These are phyloP conservation scores for Zygoascus tannicola DNA, from an alignment of 805 yeast species.

Conservation along the genomic window DNA sequence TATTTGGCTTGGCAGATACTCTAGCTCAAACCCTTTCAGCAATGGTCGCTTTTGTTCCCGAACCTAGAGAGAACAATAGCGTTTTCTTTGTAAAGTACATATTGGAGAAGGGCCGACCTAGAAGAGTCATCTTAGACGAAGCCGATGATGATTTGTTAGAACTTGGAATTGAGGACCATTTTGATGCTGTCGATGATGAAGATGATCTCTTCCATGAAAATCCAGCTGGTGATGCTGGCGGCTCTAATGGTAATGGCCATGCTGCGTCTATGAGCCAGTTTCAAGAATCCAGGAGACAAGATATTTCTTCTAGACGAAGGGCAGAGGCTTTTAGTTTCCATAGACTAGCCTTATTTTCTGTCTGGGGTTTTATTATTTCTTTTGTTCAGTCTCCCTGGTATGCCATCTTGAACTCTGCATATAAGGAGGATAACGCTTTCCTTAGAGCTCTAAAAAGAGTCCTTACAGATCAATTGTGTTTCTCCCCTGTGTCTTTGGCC, in stretches of 20 bases:
- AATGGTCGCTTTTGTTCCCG: slow-evolving; percentile 23
- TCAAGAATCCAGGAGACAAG: neutral
- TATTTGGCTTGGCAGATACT: slow-evolving; percentile 86
- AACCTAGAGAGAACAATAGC: slow-evolving; percentile 9
- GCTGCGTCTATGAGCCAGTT: neutral
- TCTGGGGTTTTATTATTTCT: slow-evolving; percentile 81
- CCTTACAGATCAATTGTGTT: slow-evolving; percentile 79
- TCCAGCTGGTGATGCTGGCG: neutral
- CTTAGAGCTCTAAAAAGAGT: slow-evolving; percentile 75
- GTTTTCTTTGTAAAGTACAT: slow-evolving; percentile 20
- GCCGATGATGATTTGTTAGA: slow-evolving; percentile 30
- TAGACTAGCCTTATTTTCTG: slow-evolving; percentile 67
- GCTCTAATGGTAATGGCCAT: neutral
- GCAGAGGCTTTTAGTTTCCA: slow-evolving; percentile 45
- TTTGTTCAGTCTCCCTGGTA: slow-evolving; percentile 88
- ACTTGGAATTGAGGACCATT: slow-evolving; percentile 20
- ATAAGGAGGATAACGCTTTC: slow-evolving; percentile 68
- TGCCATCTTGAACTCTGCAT: slow-evolving; percentile 63
- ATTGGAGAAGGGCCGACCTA: slow-evolving; percentile 26
- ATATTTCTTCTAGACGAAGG: slow-evolving; percentile 1
- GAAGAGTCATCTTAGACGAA: slow-evolving; percentile 27
- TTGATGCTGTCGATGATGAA: neutral
- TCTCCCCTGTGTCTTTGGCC: slow-evolving; percentile 76
- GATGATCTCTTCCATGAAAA: slow-evolving; percentile 12
- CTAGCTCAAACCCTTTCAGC: slow-evolving; percentile 67